phyloP scores from a whole-genome alignment of 345 rosid genomes.

The Eucalyptus fibrosa region DNA sequence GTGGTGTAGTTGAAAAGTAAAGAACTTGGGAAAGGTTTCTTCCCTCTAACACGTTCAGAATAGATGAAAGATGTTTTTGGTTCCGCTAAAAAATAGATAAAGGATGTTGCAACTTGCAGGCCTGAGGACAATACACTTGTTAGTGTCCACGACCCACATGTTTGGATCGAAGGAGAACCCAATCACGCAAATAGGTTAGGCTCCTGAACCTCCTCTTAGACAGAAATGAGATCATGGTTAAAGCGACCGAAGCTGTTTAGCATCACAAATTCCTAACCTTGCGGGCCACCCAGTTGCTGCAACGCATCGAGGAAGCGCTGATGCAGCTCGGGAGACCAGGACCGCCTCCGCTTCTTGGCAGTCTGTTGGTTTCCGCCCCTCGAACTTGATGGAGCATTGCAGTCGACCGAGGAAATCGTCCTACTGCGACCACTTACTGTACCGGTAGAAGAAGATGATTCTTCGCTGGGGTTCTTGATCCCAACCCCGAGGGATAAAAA shows the following conservation, averaged over 20 bases:
- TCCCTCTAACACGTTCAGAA: not conserved
- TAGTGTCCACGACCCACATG: not conserved
- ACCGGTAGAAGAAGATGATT: not conserved
- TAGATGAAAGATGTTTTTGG: not conserved
- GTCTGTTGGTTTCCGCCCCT: not conserved
- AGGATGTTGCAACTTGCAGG: not conserved
- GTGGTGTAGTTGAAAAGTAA: not conserved
- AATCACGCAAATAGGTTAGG: not conserved
- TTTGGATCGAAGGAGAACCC: not conserved
- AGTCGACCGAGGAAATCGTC: not conserved
- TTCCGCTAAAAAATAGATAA: not conserved
- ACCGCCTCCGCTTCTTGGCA: slow-evolving; percentile 27
- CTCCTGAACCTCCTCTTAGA: not conserved
- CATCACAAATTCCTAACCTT: slow-evolving; percentile 5
- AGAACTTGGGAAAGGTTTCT: not conserved
- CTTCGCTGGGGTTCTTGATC: not conserved
- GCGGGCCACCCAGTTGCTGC: slow-evolving; percentile 29
- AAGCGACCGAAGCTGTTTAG: not conserved
- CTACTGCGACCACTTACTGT: not conserved
- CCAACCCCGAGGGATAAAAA: not conserved
- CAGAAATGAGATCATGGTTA: not conserved
- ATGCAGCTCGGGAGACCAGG: slow-evolving; percentile 39
- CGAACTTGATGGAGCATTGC: not conserved
- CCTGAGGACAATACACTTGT: not conserved
- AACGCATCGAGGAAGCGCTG: slow-evolving; percentile 23